These are phyloP conservation scores for Phytophthora sp. DNA, from an alignment of 352 stramenopile species.

Conservation along the genomic window DNA sequence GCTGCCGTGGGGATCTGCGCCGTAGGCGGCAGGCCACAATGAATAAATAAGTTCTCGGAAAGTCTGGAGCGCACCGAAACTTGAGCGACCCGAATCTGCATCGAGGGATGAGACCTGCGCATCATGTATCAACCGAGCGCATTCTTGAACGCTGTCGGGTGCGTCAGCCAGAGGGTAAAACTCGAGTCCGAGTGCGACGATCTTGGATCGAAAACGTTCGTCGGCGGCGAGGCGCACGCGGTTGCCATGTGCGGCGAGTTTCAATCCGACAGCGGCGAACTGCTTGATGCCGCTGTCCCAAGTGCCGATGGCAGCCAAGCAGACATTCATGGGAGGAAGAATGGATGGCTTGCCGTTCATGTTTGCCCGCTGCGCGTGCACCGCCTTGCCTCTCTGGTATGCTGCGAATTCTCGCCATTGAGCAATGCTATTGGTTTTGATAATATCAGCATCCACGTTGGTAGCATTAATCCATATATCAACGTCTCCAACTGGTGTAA, in stretches of 20 bases:
- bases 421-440: constrained; percentile 4
- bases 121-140: constrained; percentile 13
- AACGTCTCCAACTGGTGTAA: constrained; percentile 4
- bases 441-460: background rate
- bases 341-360: constrained; percentile 7
- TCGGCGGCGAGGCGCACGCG: constrained; percentile 81
- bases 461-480: background rate
- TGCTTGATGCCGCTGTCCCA: constrained; percentile 55
- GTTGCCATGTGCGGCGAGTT: constrained; percentile 63
- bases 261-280: constrained; percentile 53
- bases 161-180: constrained; percentile 40
- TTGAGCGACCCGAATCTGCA: constrained; percentile 7
- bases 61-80: constrained; percentile 6
- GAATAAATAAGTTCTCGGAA: constrained; percentile 48
- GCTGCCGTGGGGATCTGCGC: constrained; percentile 37
- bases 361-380: constrained; percentile 2
- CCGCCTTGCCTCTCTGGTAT: constrained; percentile 7
- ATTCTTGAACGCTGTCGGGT: constrained; percentile 16
- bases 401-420: constrained; percentile 7
- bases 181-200: constrained; percentile 45
- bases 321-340: constrained; percentile 43
- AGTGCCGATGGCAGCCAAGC: constrained; percentile 37
- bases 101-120: constrained; percentile 16
- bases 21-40: constrained; percentile 41
- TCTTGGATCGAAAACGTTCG: constrained; percentile 51